Conservation (phyloP, 2,329 filamentous ascomycete species). For the Penicillium sp. region DNA sequence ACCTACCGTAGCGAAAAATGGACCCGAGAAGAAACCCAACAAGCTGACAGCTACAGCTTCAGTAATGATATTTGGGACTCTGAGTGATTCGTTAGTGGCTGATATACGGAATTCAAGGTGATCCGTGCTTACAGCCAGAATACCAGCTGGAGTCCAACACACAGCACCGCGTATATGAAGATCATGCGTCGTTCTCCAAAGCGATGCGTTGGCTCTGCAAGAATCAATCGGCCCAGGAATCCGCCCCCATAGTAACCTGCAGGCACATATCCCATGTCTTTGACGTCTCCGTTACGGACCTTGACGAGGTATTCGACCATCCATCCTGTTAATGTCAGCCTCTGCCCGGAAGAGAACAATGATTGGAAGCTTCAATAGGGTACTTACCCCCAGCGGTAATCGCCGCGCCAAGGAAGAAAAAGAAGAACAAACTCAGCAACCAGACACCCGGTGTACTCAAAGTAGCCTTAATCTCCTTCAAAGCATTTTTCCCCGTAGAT, state of each 20-base stretch:
- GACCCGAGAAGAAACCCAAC: conserved; percentile 59
- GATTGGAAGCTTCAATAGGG: background rate
- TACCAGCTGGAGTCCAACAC: conserved; percentile 56
- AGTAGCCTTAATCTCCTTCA: conserved; percentile 26
- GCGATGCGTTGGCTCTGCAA: conserved; percentile 61
- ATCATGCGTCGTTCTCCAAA: conserved; percentile 61
- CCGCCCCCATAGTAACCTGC: conserved; percentile 61
- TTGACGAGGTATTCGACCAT: conserved; percentile 64
- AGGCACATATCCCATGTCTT: conserved; percentile 62
- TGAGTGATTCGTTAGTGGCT: background rate
- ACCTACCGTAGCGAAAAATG: conserved; percentile 57
- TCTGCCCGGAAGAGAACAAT: background rate
- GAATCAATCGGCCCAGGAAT: conserved; percentile 56
- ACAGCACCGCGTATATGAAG: conserved; percentile 53
- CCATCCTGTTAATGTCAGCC: conserved; percentile 41
- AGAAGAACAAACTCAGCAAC: conserved; percentile 63
- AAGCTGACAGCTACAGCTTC: conserved; percentile 57
- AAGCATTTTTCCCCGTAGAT: conserved; percentile 5
- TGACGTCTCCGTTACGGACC: conserved; percentile 58
- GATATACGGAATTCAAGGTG: background rate
- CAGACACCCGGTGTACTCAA: conserved; percentile 44
- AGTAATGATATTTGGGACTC: conserved; percentile 47
- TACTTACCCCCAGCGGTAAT: conserved; percentile 52
- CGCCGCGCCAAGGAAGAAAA: conserved; percentile 59
- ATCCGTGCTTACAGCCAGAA: conserved; percentile 53